Percentiles rank a stretch among this genome's conserved stretches.
Evolutionary conservation across 2,329 filamentous ascomycete species (phyloP).

Genomic region (Aspergillus sp.): DNA sequence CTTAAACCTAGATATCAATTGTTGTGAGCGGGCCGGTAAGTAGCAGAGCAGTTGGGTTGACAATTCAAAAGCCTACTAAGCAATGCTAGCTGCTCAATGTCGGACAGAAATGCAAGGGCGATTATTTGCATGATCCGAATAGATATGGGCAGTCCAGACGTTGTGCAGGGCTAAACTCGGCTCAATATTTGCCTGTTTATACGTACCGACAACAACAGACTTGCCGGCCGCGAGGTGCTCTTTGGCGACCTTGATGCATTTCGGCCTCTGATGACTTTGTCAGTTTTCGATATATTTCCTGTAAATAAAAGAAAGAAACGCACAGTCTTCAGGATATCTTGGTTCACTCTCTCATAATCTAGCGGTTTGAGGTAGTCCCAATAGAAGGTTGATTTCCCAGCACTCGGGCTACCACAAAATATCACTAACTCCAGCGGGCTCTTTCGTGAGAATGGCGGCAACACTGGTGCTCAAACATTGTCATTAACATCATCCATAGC

Average conservation of each 20-base stretch:
- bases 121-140: not conserved
- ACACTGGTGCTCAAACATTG: constrained; percentile 13
- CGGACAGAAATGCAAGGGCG: constrained; percentile 20
- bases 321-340: constrained; percentile 78
- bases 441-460: constrained; percentile 54
- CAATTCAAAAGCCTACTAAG: not conserved
- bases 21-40: not conserved
- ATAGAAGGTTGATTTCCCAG: constrained; percentile 91
- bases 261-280: constrained; percentile 50
- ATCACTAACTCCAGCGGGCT: constrained; percentile 73
- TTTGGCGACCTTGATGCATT: constrained; percentile 69
- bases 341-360: constrained; percentile 83
- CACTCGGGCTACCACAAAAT: constrained; percentile 83
- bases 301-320: not conserved
- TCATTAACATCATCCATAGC: not conserved
- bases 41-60: constrained; percentile 1
- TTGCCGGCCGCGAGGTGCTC: constrained; percentile 63
- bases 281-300: not conserved
- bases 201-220: constrained; percentile 76
- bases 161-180: not conserved
- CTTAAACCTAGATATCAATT: not conserved
- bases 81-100: constrained; percentile 9
- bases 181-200: not conserved
- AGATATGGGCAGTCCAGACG: not conserved
- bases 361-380: constrained; percentile 74